A percentile compares a stretch with the other conserved stretches of the same genome.
phyloP scores from a whole-genome alignment of 768 basidiomycete species.

The Macrocybe gigantea region DNA sequence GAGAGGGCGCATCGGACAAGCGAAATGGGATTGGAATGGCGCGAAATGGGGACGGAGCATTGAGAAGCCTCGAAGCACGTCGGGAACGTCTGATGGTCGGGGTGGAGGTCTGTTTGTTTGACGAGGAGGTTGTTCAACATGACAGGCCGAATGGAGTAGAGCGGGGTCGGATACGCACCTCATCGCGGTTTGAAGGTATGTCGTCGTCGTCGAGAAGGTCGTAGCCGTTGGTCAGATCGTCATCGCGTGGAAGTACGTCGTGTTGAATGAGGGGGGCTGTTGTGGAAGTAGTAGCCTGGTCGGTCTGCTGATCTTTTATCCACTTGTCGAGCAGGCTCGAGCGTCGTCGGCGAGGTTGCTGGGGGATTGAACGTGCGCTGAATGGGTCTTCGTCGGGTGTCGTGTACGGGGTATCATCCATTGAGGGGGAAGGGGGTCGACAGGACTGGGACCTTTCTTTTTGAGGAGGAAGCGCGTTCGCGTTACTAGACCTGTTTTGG shows the following conservation, averaged over 20 bases:
- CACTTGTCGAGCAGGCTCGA: constrained; percentile 51
- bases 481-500: not conserved
- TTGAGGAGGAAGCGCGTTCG: constrained; percentile 1
- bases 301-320: constrained; percentile 43
- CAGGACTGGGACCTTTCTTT: not conserved
- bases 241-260: constrained; percentile 17
- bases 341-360: constrained; percentile 30
- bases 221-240: constrained; percentile 34
- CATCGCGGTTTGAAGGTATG: constrained; percentile 26
- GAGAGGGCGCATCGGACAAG: constrained; percentile 30
- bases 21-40: constrained; percentile 41
- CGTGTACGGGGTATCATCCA: constrained; percentile 42
- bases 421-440: constrained; percentile 6
- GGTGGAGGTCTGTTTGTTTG: constrained; percentile 22
- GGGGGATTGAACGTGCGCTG: constrained; percentile 29
- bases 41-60: constrained; percentile 31
- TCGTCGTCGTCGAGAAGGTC: constrained; percentile 48
- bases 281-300: constrained; percentile 8
- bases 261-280: constrained; percentile 8
- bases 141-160: too few relatives aligned
- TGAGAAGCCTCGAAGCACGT: constrained; percentile 29
- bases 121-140: too few relatives aligned
- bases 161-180: too few relatives aligned
- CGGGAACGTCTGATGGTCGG: constrained; percentile 25
- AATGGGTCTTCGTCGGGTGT: constrained; percentile 49